These are phyloP conservation scores for Penicillium psychrofluorescens DNA, from an alignment of 495 filamentous ascomycete species.

Conservation along the genomic window DNA sequence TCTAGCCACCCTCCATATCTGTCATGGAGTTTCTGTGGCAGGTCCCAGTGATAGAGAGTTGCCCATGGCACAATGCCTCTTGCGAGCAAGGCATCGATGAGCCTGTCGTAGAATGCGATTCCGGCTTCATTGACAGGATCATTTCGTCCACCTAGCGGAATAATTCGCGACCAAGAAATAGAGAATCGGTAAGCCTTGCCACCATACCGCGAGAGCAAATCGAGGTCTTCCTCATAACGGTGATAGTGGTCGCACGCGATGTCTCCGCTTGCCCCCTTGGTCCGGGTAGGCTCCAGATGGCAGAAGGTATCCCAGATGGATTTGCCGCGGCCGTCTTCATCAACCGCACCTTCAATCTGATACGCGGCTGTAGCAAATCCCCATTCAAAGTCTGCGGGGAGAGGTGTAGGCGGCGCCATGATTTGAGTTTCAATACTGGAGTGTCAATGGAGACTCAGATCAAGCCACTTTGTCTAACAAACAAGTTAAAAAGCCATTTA, in stretches of 20 bases:
- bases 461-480: no score
- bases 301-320: slow-evolving; percentile 68
- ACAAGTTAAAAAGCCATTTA: no score
- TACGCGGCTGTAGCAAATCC: slow-evolving; percentile 70
- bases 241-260: slow-evolving; percentile 67
- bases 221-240: slow-evolving; percentile 57
- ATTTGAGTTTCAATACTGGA: no score
- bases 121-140: slow-evolving; percentile 29
- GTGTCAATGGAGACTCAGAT: no score
- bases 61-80: slow-evolving; percentile 32
- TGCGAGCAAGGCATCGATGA: slow-evolving; percentile 31
- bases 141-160: slow-evolving; percentile 39
- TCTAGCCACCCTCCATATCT: slow-evolving; percentile 35
- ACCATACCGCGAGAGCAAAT: slow-evolving; percentile 51
- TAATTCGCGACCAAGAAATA: slow-evolving; percentile 61
- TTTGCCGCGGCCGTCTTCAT: slow-evolving; percentile 55
- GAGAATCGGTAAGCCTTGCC: slow-evolving; percentile 63
- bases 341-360: slow-evolving; percentile 61
- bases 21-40: slow-evolving; percentile 33
- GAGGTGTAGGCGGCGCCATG: neutral
- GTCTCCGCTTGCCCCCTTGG: slow-evolving; percentile 47
- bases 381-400: slow-evolving; percentile 55
- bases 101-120: slow-evolving; percentile 30
- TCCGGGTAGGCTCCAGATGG: slow-evolving; percentile 56
- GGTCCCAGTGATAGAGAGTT: slow-evolving; percentile 44